These are phyloP conservation scores for Chlorophyllum brunneum DNA, from an alignment of 768 basidiomycete genomes.

Conservation along the genomic window DNA sequence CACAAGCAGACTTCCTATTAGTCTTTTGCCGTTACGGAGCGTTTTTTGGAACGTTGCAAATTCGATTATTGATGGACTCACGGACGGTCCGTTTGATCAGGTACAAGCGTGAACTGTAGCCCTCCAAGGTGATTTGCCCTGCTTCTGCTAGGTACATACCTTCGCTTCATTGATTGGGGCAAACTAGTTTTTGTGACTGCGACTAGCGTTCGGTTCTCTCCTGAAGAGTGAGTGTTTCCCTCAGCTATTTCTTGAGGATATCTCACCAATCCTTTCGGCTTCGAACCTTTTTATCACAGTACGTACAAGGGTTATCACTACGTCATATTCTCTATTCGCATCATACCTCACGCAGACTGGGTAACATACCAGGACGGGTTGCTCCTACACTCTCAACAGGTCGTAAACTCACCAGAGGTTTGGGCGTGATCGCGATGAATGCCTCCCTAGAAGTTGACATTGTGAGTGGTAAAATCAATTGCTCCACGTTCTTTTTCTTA, in stretches of 20 bases:
- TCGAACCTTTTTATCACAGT: slow-evolving; percentile 47
- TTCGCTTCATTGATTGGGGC: slow-evolving; percentile 43
- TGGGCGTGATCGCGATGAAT: slow-evolving; percentile 50
- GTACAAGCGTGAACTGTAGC: slow-evolving; percentile 51
- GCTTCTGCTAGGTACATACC: slow-evolving; percentile 33
- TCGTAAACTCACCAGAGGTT: slow-evolving; percentile 48
- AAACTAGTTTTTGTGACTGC: slow-evolving; percentile 45
- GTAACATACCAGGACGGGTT: slow-evolving; percentile 41
- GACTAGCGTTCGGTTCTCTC: slow-evolving; percentile 43
- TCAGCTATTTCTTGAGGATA: not conserved
- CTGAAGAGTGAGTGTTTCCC: slow-evolving; percentile 29
- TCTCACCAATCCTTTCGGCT: slow-evolving; percentile 24
- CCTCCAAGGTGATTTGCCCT: slow-evolving; percentile 28
- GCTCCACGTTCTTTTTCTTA: no score
- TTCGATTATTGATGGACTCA: slow-evolving; percentile 45
- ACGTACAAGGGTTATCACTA: slow-evolving; percentile 14
- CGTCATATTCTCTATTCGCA: not conserved
- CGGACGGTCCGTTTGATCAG: slow-evolving; percentile 43
- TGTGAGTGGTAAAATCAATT: no score
- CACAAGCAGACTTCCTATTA: slow-evolving; percentile 37
- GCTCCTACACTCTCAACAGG: slow-evolving; percentile 45
- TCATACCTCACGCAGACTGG: slow-evolving; percentile 31
- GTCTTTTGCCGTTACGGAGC: slow-evolving; percentile 41
- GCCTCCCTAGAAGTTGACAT: slow-evolving; percentile 49
- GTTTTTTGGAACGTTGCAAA: slow-evolving; percentile 49